Evolutionary conservation across 352 stramenopile genomes (phyloP).

Genomic region (Pseudoperonospora humuli): DNA sequence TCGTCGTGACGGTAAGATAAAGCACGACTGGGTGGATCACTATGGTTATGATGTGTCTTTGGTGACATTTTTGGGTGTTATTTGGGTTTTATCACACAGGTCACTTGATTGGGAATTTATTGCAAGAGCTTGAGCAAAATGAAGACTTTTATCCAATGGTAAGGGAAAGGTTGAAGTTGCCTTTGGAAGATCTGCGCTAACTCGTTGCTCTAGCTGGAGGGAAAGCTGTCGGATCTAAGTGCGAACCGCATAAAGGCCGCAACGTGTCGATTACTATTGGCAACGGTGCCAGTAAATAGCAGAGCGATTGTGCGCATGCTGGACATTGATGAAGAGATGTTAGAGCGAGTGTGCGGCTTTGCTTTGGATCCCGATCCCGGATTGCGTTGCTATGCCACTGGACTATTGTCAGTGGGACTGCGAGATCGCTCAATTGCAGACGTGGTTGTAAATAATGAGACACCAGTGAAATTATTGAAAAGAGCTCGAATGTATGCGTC

Average conservation of each 20-base stretch:
- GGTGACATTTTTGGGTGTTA: neutral
- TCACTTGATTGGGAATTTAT: constrained; percentile 68
- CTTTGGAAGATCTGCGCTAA: constrained; percentile 8
- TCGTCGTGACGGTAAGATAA: constrained; percentile 50
- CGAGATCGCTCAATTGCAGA: constrained; percentile 76
- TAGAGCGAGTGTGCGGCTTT: constrained; percentile 67
- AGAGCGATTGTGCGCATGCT: constrained; percentile 64
- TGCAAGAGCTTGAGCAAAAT: constrained; percentile 73
- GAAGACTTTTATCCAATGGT: constrained; percentile 82
- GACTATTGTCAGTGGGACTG: constrained; percentile 62
- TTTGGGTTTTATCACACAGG: constrained; percentile 22
- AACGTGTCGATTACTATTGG: constrained; percentile 62
- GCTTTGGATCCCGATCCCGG: constrained; percentile 42
- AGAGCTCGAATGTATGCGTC: constrained; percentile 65
- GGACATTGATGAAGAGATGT: constrained; percentile 65
- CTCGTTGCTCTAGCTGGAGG: constrained; percentile 39
- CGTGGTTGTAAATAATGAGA: constrained; percentile 78
- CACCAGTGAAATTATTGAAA: constrained; percentile 62
- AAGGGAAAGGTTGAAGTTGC: constrained; percentile 5
- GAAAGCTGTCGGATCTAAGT: constrained; percentile 54
- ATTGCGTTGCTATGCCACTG: constrained; percentile 70
- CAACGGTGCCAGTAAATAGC: constrained; percentile 64
- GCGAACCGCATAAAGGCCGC: constrained; percentile 55
- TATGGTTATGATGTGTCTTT: neutral
- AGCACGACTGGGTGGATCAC: neutral